Percentiles rank a stretch among this genome's conserved stretches.
phyloP scores from a whole-genome alignment of 306 rosid species.

The Begonia masoniana region DNA sequence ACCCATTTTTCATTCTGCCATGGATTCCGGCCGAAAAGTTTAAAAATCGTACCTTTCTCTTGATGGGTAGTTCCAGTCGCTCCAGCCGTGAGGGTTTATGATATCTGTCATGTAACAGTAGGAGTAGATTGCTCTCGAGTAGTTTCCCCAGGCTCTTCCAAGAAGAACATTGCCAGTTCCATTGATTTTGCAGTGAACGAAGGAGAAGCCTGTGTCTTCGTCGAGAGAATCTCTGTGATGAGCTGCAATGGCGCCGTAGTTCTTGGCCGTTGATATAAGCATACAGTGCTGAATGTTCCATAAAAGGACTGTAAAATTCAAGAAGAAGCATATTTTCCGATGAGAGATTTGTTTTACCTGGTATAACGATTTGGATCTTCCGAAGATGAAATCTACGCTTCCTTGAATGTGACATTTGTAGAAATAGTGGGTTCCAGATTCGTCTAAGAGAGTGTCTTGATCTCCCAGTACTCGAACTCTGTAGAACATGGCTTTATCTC shows the following conservation, averaged over 20 bases:
- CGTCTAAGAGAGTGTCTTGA: slow-evolving; percentile 84
- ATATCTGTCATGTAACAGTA: slow-evolving; percentile 42
- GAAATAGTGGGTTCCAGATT: slow-evolving; percentile 59
- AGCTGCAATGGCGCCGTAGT: slow-evolving; percentile 80
- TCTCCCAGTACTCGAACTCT: slow-evolving; percentile 48
- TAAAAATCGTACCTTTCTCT: slow-evolving; percentile 38
- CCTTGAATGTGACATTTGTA: slow-evolving; percentile 56
- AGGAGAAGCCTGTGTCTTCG: slow-evolving; percentile 70
- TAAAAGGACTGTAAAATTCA: too few relatives aligned
- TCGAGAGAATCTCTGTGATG: slow-evolving; percentile 47
- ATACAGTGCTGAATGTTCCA: slow-evolving; percentile 44
- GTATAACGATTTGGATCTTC: slow-evolving; percentile 63
- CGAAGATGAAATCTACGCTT: slow-evolving; percentile 68
- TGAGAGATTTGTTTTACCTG: slow-evolving; percentile 24
- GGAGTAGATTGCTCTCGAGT: slow-evolving; percentile 64
- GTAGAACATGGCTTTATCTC: slow-evolving; percentile 75
- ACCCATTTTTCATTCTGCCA: too few relatives aligned
- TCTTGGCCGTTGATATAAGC: slow-evolving; percentile 39
- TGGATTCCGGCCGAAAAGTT: too few relatives aligned
- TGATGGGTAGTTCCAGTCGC: slow-evolving; percentile 54
- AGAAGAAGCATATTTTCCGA: too few relatives aligned
- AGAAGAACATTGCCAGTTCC: slow-evolving; percentile 55
- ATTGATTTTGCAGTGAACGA: slow-evolving; percentile 44
- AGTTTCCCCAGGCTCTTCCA: slow-evolving; percentile 90
- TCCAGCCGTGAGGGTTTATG: slow-evolving; percentile 59